These are phyloP conservation scores for Conringia planisiliqua DNA, from an alignment of 345 rosid genomes.

Conservation along the genomic window DNA sequence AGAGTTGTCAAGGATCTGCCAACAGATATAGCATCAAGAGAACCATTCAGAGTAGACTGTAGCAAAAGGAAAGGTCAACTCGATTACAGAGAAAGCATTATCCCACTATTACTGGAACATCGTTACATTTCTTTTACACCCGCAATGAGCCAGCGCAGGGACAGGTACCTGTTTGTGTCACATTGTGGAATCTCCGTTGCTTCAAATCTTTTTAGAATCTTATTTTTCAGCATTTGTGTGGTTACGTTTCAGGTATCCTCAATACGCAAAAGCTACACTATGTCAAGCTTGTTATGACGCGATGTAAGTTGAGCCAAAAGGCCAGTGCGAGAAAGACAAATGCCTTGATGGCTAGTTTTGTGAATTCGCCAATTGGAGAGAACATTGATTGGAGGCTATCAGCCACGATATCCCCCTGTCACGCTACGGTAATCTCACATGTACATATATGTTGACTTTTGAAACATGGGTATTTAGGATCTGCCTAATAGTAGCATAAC, in stretches of 20 bases:
- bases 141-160: constrained; percentile 96
- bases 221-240: too few relatives aligned
- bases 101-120: constrained; percentile 68
- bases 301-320: too few relatives aligned
- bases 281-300: too few relatives aligned
- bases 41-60: constrained; percentile 79
- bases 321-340: constrained; percentile 85
- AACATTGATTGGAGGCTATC: constrained; percentile 93
- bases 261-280: too few relatives aligned
- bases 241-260: too few relatives aligned
- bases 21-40: constrained; percentile 56
- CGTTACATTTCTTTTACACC: constrained; percentile 79
- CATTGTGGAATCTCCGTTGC: too few relatives aligned
- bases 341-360: constrained; percentile 90
- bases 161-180: too few relatives aligned
- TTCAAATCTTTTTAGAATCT: too few relatives aligned
- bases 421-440: constrained; percentile 86
- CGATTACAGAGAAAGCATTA: constrained; percentile 79
- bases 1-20: constrained; percentile 70
- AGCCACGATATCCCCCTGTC: constrained; percentile 94
- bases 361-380: constrained; percentile 78
- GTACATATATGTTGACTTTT: constrained; percentile 22
- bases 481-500: constrained; percentile 4
- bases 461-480: not conserved
- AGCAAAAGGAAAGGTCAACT: constrained; percentile 95